These are phyloP conservation scores for Russula virescens DNA, from an alignment of 768 basidiomycete species.

Conservation along the genomic window DNA sequence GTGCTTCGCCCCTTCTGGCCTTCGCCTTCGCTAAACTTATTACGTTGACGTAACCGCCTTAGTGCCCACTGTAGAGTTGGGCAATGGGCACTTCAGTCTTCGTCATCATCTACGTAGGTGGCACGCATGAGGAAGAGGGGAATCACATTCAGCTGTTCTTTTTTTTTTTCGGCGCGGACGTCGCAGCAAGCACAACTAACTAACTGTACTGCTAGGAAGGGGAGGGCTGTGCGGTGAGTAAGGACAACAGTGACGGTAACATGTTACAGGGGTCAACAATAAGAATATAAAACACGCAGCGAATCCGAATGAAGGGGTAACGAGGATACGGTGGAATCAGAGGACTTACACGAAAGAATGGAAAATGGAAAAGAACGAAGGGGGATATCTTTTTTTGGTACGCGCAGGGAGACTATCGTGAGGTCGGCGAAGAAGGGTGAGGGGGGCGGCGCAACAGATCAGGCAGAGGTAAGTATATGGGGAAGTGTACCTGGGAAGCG, in stretches of 20 bases:
- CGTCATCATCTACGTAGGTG: neutral
- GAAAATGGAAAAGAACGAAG: neutral
- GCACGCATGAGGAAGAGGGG: neutral
- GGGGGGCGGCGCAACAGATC: neutral
- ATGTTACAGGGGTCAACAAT: conserved; percentile 19
- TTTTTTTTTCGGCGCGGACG: neutral
- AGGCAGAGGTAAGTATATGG: neutral
- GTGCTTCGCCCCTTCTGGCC: neutral
- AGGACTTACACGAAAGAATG: neutral
- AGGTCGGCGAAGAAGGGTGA: neutral
- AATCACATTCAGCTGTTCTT: neutral
- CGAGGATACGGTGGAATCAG: neutral
- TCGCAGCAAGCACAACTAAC: neutral
- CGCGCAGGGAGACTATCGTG: neutral
- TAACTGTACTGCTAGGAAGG: neutral
- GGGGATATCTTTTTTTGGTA: neutral
- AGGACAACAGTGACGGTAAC: neutral
- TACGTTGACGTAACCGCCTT: neutral
- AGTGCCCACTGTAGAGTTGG: neutral
- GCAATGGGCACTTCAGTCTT: neutral
- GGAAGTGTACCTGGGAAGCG: neutral
- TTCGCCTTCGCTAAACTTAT: neutral
- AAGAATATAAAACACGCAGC: conserved; percentile 17
- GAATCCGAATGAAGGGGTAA: conserved; percentile 10
- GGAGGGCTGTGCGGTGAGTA: neutral